These are phyloP conservation scores for Malania oleifera DNA, from an alignment of 164 flowering plant genomes.

Conservation along the genomic window DNA sequence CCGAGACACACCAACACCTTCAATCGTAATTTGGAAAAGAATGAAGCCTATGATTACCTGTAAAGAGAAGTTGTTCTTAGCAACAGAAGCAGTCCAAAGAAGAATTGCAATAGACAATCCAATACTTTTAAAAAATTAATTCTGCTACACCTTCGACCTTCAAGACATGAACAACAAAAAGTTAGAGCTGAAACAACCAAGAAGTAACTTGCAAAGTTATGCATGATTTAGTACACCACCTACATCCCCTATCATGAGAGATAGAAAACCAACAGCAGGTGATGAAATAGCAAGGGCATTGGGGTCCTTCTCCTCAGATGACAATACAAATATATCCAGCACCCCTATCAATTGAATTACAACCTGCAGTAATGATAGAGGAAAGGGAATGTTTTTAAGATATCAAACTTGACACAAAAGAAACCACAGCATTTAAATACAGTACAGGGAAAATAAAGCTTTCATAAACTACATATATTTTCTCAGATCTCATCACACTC, in stretches of 20 bases:
- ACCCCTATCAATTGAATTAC: slow-evolving; percentile 33
- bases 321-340: slow-evolving; percentile 14
- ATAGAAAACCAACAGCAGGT: slow-evolving; percentile 29
- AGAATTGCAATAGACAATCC: slow-evolving; percentile 34
- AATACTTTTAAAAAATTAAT: slow-evolving; percentile 36
- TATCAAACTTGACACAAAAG: too few species aligned
- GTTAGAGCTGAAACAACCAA: background rate
- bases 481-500: too few species aligned
- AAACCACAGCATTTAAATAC: too few species aligned
- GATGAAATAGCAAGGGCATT: slow-evolving; percentile 30
- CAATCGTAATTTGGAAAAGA: background rate
- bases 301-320: slow-evolving; percentile 16
- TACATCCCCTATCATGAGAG: slow-evolving; percentile 53
- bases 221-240: slow-evolving; percentile 28
- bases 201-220: background rate
- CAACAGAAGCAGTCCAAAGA: slow-evolving; percentile 26
- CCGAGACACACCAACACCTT: background rate
- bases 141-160: slow-evolving; percentile 65
- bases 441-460: too few species aligned
- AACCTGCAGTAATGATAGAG: slow-evolving; percentile 29
- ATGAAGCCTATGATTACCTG: slow-evolving; percentile 39
- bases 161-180: slow-evolving; percentile 7
- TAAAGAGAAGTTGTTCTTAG: slow-evolving; percentile 20
- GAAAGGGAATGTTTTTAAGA: too few species aligned
- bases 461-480: too few species aligned